These are phyloP conservation scores for Colletotrichum navitas DNA, from an alignment of 2,329 filamentous ascomycete species.

Conservation along the genomic window DNA sequence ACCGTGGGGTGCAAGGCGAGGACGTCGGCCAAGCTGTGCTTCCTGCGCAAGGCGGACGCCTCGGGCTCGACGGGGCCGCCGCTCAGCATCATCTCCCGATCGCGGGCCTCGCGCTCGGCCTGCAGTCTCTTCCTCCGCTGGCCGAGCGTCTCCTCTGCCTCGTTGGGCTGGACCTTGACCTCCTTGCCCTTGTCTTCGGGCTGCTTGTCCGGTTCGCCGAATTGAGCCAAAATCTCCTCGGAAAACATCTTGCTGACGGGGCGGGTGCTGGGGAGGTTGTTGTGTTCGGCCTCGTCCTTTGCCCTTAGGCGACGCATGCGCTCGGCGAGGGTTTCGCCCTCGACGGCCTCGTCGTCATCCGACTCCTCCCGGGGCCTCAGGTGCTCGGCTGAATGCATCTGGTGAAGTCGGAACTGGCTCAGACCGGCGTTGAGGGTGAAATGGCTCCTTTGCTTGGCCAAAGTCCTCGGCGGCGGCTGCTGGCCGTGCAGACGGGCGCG, in stretches of 20 bases:
- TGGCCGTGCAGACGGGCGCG: slow-evolving; percentile 80
- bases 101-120: slow-evolving; percentile 74
- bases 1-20: slow-evolving; percentile 59
- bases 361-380: slow-evolving; percentile 46
- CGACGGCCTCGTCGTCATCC: slow-evolving; percentile 59
- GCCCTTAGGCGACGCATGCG: slow-evolving; percentile 74
- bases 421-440: slow-evolving; percentile 55
- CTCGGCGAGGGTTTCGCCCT: slow-evolving; percentile 76
- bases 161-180: slow-evolving; percentile 50
- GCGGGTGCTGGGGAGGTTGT: slow-evolving; percentile 63
- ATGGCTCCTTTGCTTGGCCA: slow-evolving; percentile 59
- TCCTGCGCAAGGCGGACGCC: slow-evolving; percentile 49
- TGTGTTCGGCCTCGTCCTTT: slow-evolving; percentile 61
- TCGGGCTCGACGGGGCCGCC: slow-evolving; percentile 46
- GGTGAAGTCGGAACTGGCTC: slow-evolving; percentile 46
- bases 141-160: slow-evolving; percentile 82
- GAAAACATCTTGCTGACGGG: slow-evolving; percentile 77
- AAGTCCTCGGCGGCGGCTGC: slow-evolving; percentile 53
- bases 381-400: slow-evolving; percentile 43
- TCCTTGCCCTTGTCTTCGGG: slow-evolving; percentile 50
- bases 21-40: slow-evolving; percentile 72
- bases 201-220: slow-evolving; percentile 62
- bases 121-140: slow-evolving; percentile 82
- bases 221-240: slow-evolving; percentile 74
- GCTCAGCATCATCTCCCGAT: slow-evolving; percentile 63